phyloP scores from a whole-genome alignment of 805 yeast species.

The Metschnikowia peoriensis region DNA sequence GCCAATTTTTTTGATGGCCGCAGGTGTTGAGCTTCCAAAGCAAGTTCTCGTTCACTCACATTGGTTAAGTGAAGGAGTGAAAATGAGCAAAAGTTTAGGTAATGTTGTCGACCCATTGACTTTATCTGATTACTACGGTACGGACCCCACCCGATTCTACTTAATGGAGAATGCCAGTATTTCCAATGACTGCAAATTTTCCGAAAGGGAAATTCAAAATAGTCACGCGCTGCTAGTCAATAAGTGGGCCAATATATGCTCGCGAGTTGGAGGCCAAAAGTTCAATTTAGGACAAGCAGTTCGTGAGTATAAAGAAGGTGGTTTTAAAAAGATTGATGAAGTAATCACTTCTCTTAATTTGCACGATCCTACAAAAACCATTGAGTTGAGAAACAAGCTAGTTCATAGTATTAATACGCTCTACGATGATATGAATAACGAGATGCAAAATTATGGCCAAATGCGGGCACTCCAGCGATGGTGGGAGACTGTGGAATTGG shows the following conservation, averaged over 20 bases:
- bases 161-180: conserved; percentile 73
- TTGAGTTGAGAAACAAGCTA: conserved; percentile 17
- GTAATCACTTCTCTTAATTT: conserved; percentile 14
- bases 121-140: conserved; percentile 60
- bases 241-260: conserved; percentile 77
- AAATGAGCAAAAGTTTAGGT: conserved; percentile 92
- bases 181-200: conserved; percentile 76
- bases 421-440: conserved; percentile 35
- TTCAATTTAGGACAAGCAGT: conserved; percentile 56
- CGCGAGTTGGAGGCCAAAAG: conserved; percentile 69
- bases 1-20: conserved; percentile 91
- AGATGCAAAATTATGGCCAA: conserved; percentile 49
- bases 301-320: conserved; percentile 20
- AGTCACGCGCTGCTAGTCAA: conserved; percentile 69
- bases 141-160: conserved; percentile 73
- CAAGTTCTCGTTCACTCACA: conserved; percentile 88
- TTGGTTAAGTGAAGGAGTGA: conserved; percentile 86
- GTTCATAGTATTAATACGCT: conserved; percentile 10
- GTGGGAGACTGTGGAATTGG: conserved; percentile 57
- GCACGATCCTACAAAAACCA: conserved; percentile 8
- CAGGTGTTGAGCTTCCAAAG: conserved; percentile 65
- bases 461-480: conserved; percentile 55
- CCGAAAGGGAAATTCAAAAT: conserved; percentile 50
- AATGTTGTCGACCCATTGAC: conserved; percentile 90
- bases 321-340: conserved; percentile 24